Conservation (phyloP, 2,329 filamentous ascomycete genomes). For the Blastomyces gilchristii region DNA sequence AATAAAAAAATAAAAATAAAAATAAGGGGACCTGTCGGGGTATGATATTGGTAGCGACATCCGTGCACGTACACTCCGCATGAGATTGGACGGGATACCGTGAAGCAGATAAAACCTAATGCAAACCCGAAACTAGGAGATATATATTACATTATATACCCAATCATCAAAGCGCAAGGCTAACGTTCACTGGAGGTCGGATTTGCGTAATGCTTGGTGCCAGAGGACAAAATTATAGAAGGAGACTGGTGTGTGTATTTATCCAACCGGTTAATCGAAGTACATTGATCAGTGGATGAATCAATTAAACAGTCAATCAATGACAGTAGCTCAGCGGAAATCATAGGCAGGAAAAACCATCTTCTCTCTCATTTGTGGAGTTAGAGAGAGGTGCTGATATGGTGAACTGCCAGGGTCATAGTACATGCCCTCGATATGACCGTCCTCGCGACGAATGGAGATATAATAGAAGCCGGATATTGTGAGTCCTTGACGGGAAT, state of each 20-base stretch:
- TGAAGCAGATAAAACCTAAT: neutral
- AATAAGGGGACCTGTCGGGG: neutral
- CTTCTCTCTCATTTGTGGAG: conserved; percentile 28
- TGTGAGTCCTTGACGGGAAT: conserved; percentile 38
- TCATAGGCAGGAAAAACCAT: conserved; percentile 35
- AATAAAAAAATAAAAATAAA: neutral
- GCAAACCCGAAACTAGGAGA: neutral
- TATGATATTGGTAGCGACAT: neutral
- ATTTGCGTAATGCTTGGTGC: neutral
- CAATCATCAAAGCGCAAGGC: neutral
- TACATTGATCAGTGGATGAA: neutral
- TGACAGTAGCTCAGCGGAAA: conserved; percentile 27
- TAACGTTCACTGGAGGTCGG: neutral
- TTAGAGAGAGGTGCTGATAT: conserved; percentile 39
- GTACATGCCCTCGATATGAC: conserved; percentile 40
- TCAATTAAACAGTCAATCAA: neutral
- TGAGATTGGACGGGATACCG: neutral
- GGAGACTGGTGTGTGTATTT: neutral
- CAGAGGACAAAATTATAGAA: neutral
- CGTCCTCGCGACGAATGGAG: conserved; percentile 36
- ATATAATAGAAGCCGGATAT: conserved; percentile 45
- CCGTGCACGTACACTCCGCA: neutral
- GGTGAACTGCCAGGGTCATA: conserved; percentile 42
- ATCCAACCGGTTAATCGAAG: neutral
- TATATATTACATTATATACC: neutral